Conservation (phyloP, 176 grass and related monocot genomes). For the Phoenix dactylifera region DNA sequence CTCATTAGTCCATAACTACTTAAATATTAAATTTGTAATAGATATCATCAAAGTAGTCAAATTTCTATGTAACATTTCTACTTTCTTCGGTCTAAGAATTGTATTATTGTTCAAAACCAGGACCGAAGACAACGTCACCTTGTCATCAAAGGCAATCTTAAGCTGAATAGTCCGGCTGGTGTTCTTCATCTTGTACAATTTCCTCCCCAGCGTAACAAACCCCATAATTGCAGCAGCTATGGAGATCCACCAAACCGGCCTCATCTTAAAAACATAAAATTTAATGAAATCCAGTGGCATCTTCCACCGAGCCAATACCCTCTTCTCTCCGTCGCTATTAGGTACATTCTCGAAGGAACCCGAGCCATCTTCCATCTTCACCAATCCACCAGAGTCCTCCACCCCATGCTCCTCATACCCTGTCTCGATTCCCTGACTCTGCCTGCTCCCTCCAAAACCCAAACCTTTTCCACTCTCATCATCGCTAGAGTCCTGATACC, state of each 20-base stretch:
- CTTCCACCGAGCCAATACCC: constrained; percentile 35
- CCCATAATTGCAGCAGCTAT: constrained; percentile 38
- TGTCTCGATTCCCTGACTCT: no score
- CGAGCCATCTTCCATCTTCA: no score
- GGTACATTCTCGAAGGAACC: not conserved
- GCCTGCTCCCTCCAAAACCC: no score
- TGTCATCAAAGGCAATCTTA: constrained; percentile 46
- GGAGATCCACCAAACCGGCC: constrained; percentile 55
- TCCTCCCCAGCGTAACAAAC: constrained; percentile 42
- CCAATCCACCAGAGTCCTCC: no score
- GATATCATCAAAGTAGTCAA: not conserved
- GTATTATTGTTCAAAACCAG: not conserved
- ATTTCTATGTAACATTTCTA: not conserved
- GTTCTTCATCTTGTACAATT: constrained; percentile 44
- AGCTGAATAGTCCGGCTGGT: constrained; percentile 33
- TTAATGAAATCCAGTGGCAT: constrained; percentile 47
- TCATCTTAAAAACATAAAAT: constrained; percentile 47
- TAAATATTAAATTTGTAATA: no score
- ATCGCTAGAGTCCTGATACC: no score
- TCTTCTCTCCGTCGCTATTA: constrained; percentile 8
- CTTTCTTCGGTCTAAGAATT: not conserved
- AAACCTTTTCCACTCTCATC: no score
- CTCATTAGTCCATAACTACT: no score
- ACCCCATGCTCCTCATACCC: no score
- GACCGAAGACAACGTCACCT: constrained; percentile 23